Evolutionary conservation across 208 protist species (phyloP), one percentile per base, ranked within the genome.

Genomic region (Acanthamoeba sp.): DNA sequence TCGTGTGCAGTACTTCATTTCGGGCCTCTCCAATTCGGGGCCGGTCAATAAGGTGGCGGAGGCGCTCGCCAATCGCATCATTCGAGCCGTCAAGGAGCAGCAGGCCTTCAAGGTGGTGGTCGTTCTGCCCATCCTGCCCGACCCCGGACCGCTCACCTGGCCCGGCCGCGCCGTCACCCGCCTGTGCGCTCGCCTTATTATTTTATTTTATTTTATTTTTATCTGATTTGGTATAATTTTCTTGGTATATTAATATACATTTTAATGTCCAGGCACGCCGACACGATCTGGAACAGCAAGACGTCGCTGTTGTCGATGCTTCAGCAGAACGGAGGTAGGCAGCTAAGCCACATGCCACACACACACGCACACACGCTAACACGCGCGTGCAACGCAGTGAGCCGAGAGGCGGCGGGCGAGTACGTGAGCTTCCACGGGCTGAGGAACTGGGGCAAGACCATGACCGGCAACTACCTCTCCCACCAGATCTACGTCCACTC

Each of bases 401-500:
- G 27, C 6, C n/a, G n/a, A n/a, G 89, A 55, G 14, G 40, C 16
- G 16, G 34, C 50, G 3, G 16, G 66, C 32, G 38, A 84, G 52
- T 97, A 97, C n/a, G 88, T 97, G 50, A 38, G 50, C 14, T 24
- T 92, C 34, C 5, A 93, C 64, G 95, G 93, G 5, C 42, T 97
- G 1, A 38, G 95, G 45, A 95, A 66, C 42, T 59, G 91, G 38
- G 95, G 78, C 4, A 48, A 62, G 45, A 50, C 45, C 36, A 20
- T 96, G 2, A 42, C 91, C 24, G 84, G 66, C 9, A 62, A 24
- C 10, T 57, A 57, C 22, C 89, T 96, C 1, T 95, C 71, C 0
- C 87, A 97, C 16, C 95, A 96, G 59, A 59, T 97, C 18, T 97
- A 97, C 71, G 95, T 97, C 0, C 96, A 97, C 36, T 66, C 91